Evolutionary conservation across 306 rosid genomes (phyloP), one percentile per base, ranked within the genome.

Genomic region (Macrotyloma uniflorum): DNA sequence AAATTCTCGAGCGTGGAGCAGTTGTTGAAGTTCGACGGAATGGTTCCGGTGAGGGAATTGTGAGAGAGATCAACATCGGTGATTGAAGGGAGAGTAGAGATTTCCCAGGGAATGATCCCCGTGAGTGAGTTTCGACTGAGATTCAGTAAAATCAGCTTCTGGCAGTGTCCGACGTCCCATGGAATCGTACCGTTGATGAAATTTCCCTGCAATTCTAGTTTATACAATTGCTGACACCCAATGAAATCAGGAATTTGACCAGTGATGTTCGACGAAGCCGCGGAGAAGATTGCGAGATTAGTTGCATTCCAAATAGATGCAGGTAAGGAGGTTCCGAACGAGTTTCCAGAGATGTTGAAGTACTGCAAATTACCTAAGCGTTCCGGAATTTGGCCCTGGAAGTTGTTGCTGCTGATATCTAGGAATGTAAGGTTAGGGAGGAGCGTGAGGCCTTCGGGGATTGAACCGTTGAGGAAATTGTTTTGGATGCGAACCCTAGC

Each of bases 101-200:
- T 93, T 74, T 95, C 99, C 96, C 94, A 88, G 1, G 99, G 99
- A 7, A 95, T 95, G 22, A 90, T 95, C 11, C 99, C 98, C 40
- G 93, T 86, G 63, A 95, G 91, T 0, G 85, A 79, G 83, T 95
- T 95, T 5, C 83, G 61, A 72, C 97, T 89, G 1, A 95, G 81
- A 28, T 93, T 93, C 28, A 95, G 55, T 46, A 51, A 67, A 15
- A 91, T 51, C 10, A 95, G 85, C 80, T 85, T 89, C 68, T 88
- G 91, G 62, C 99, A 95, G 82, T 95, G 93, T 0, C 91, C 89
- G 4, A 95, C 84, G n/a, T 91, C 91, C 99, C 97, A 88, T 0
- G 99, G 99, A 15, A 95, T 88, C 32, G 53, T 72, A 4, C 96
- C 90, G 63, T 83, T 87, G 13, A 95, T 76, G 0, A 51, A 53